Conservation (phyloP, 2,329 filamentous ascomycete species). For the Colletotrichum plurivorum region DNA sequence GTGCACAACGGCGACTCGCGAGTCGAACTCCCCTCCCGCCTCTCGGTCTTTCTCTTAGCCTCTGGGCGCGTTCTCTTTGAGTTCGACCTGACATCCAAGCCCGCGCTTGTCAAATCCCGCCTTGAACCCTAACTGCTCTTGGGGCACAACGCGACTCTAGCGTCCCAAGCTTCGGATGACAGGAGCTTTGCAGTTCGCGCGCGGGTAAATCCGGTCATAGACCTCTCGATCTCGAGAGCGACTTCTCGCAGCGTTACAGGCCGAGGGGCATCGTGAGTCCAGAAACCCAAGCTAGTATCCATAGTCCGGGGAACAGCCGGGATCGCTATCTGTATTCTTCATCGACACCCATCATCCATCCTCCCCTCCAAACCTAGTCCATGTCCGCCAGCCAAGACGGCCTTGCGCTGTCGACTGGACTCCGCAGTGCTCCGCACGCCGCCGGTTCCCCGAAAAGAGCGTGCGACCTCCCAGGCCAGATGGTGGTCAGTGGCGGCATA, state of each 20-base stretch:
- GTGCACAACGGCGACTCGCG: constrained; percentile 9
- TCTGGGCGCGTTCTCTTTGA: not conserved
- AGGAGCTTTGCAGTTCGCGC: not conserved
- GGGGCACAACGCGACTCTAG: constrained; percentile 7
- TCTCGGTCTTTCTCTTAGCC: not conserved
- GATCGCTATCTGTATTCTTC: not conserved
- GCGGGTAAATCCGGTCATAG: too few species aligned
- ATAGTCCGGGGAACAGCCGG: not conserved
- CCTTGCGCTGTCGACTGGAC: constrained; percentile 4
- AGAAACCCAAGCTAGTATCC: not conserved
- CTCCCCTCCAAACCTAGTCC: too few species aligned
- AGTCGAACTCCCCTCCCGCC: not conserved
- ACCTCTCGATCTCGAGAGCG: too few species aligned
- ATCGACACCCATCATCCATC: not conserved
- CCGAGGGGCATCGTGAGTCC: too few species aligned
- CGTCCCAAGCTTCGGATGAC: constrained; percentile 28
- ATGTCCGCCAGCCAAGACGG: not conserved
- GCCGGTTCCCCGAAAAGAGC: constrained; percentile 20
- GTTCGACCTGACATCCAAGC: constrained; percentile 5
- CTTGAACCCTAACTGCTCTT: not conserved
- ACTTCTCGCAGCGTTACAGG: too few species aligned
- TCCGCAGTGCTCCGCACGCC: constrained; percentile 26
- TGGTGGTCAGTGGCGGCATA: not conserved
- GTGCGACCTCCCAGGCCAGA: not conserved
- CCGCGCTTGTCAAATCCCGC: constrained; percentile 13